phyloP scores from a whole-genome alignment of 108 stramenopile genomes.

The Fistulifera solaris region DNA sequence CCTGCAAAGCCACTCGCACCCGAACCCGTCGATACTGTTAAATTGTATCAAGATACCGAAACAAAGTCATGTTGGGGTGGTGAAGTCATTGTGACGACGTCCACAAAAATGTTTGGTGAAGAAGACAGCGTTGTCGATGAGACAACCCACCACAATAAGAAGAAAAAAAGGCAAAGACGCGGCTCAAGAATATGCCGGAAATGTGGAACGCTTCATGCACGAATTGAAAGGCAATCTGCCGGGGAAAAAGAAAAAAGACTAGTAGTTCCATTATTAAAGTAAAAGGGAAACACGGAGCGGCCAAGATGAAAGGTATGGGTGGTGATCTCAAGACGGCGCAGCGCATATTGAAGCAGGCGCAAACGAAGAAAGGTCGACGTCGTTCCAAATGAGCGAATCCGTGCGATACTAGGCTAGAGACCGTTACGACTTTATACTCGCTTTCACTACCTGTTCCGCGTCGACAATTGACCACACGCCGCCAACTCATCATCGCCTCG shows the following conservation, averaged over 20 bases:
- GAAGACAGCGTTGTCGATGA: slow-evolving; percentile 31
- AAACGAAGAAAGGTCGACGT: slow-evolving; percentile 4
- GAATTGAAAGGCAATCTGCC: slow-evolving; percentile 63
- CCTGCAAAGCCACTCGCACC: not conserved
- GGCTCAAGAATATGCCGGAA: slow-evolving; percentile 57
- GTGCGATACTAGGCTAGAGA: no score
- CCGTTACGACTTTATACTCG: no score
- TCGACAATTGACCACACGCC: slow-evolving; percentile 73
- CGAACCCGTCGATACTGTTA: slow-evolving; percentile 15
- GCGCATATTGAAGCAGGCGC: slow-evolving; percentile 32
- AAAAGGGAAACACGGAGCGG: slow-evolving; percentile 77
- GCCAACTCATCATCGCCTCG: slow-evolving; percentile 80
- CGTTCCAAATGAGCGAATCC: no score
- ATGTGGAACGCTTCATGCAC: slow-evolving; percentile 55
- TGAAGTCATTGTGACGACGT: slow-evolving; percentile 67
- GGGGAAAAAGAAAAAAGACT: slow-evolving; percentile 30
- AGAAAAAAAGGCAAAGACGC: slow-evolving; percentile 33
- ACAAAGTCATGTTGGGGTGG: slow-evolving; percentile 61
- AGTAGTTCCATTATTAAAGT: slow-evolving; percentile 13
- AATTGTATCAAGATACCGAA: slow-evolving; percentile 53
- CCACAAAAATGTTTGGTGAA: slow-evolving; percentile 39
- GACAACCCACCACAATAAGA: slow-evolving; percentile 8
- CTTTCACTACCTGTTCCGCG: no score
- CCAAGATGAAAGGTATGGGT: slow-evolving; percentile 76
- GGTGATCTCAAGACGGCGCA: slow-evolving; percentile 67